phyloP scores from a whole-genome alignment of 1,284 basidiomycete species.

The Anthracocystis setariae region DNA sequence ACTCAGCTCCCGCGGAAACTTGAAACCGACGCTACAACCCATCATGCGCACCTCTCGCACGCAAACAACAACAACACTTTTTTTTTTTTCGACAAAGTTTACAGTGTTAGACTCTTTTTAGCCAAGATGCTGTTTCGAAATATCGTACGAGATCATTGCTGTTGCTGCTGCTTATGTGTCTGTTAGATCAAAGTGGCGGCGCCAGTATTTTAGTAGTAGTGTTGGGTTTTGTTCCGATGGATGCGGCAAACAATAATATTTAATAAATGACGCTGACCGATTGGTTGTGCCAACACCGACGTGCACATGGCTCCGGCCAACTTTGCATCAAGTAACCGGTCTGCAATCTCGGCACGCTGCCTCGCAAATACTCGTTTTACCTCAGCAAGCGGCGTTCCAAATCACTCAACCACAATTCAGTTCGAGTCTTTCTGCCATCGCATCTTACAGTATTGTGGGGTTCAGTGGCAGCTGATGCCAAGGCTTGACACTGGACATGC shows the following conservation, averaged over 20 bases:
- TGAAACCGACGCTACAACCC: too few species aligned
- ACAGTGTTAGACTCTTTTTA: too few species aligned
- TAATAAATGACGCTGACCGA: conserved; percentile 19
- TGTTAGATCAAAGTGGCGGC: too few species aligned
- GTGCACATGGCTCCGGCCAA: conserved; percentile 2
- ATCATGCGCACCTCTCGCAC: too few species aligned
- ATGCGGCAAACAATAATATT: conserved; percentile 15
- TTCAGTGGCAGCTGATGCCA: neutral
- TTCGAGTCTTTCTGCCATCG: neutral
- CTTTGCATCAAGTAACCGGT: conserved; percentile 20
- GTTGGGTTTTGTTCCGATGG: conserved; percentile 18
- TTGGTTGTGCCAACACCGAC: neutral
- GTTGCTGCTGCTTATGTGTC: too few species aligned
- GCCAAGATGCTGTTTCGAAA: too few species aligned
- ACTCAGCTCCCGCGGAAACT: conserved; percentile 25
- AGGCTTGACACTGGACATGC: too few species aligned
- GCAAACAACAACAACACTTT: too few species aligned
- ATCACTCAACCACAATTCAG: neutral
- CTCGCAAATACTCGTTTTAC: conserved; percentile 7
- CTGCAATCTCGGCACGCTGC: neutral
- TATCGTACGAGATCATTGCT: too few species aligned
- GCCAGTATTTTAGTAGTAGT: too few species aligned
- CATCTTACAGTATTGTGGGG: neutral
- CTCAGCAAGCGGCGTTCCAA: conserved; percentile 20
- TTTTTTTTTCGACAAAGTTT: too few species aligned